Base-by-base conservation (phyloP, 768 basidiomycete species). In the Collybia sp. region DNA sequence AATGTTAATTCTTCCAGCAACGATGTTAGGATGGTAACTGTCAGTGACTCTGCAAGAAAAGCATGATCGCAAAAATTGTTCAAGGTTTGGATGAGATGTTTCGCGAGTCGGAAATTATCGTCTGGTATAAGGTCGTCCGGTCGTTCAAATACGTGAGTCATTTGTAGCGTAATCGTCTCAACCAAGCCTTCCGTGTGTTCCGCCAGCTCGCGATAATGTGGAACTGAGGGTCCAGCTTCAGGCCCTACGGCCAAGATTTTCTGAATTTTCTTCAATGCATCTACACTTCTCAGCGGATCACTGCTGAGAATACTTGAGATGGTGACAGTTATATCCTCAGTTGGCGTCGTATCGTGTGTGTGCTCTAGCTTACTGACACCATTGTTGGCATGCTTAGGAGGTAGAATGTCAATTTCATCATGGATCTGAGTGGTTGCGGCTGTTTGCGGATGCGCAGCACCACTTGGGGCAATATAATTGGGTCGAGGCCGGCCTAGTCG, bases 31-130 rank as follows among this genome's bases (percentile, higher is more conserved):
- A 89, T 88, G 47, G 87, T 85, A 35, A 92, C 83, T 0, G 88
- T 87, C 46, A 98, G 61, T 6, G 88, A 89, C 60, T 93, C 88
- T 10, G 93, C 90, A 40, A 99, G 76, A 51, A 89, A 77, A 5
- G 82, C 66, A 60, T 94, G 91, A 58, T 97, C 93, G 57, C 93
- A 95, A 62, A 97, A 93, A 18, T 88, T 88, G 56, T 94, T 93
- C 20, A 97, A 78, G 0, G 94, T 94, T 64, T 97, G 94, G 51
- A 98, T 95, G 44, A 98, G 79, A 64, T 98, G 96, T 65, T 99
- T 99, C 40, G 94, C 92, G 8, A 99, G 73, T 34, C 96, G 80
- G 69, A 96, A 93, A 57, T 92, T 91, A 51, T 88, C 84, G 13
- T 85, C 82, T 12, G 79, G 68, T 17, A 81, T 64, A 33, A 94